phyloP scores from a whole-genome alignment of 2,329 filamentous ascomycete genomes.

The Sphaerostilbella broomeana region DNA sequence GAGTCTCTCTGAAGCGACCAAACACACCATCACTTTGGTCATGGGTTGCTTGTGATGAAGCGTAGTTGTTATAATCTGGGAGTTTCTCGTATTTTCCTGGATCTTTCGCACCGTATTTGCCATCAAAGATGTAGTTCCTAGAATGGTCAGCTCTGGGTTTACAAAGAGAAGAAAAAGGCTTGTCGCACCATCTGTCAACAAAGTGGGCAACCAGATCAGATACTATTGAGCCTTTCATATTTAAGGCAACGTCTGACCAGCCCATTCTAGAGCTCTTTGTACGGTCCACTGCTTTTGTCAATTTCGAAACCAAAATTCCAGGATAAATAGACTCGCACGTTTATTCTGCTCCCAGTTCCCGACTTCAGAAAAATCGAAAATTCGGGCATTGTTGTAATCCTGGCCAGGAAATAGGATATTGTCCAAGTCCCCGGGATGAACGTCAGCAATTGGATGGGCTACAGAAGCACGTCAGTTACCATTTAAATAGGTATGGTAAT shows the following conservation, averaged over 20 bases:
- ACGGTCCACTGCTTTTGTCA: slow-evolving; percentile 53
- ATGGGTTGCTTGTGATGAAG: slow-evolving; percentile 10
- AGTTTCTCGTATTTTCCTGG: slow-evolving; percentile 44
- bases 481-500: not conserved
- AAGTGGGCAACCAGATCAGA: slow-evolving; percentile 73
- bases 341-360: slow-evolving; percentile 79
- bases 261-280: slow-evolving; percentile 79
- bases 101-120: slow-evolving; percentile 61
- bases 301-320: not conserved
- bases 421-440: slow-evolving; percentile 70
- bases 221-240: slow-evolving; percentile 66
- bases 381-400: slow-evolving; percentile 84
- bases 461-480: slow-evolving; percentile 14
- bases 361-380: slow-evolving; percentile 76
- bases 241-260: slow-evolving; percentile 82
- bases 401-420: slow-evolving; percentile 79
- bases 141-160: not conserved
- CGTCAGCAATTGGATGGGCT: slow-evolving; percentile 74
- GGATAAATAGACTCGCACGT: slow-evolving; percentile 31
- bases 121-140: slow-evolving; percentile 76
- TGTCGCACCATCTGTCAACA: slow-evolving; percentile 65
- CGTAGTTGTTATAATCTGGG: slow-evolving; percentile 27
- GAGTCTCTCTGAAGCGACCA: not conserved
- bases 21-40: slow-evolving; percentile 5
- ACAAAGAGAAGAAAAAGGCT: not conserved